Conservation (phyloP, 345 rosid genomes). For the Odontarrhena argentea region DNA sequence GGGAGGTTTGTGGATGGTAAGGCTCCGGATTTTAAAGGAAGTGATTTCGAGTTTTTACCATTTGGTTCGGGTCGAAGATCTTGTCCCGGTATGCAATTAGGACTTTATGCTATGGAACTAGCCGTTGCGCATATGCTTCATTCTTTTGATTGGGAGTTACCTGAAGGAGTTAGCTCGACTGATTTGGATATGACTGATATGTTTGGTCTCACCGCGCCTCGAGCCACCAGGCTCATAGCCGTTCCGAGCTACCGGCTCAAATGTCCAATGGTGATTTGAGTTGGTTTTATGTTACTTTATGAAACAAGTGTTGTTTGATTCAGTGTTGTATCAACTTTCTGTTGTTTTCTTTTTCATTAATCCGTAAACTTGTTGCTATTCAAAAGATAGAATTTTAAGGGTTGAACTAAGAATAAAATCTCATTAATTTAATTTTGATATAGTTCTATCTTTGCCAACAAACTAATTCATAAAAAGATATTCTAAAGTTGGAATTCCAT, state of each 20-base stretch:
- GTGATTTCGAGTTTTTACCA: constrained; percentile 64
- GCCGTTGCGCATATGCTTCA: constrained; percentile 70
- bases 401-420: too few species aligned
- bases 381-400: neutral
- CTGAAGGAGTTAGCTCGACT: constrained; percentile 58
- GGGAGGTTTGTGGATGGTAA: constrained; percentile 51
- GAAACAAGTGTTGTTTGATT: constrained; percentile 6
- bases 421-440: too few species aligned
- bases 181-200: constrained; percentile 68
- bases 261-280: constrained; percentile 40
- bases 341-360: neutral
- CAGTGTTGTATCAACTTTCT: neutral
- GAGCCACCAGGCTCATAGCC: constrained; percentile 59
- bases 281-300: neutral
- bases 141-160: constrained; percentile 71
- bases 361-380: neutral
- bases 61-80: constrained; percentile 86
- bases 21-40: constrained; percentile 64
- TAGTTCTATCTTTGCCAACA: too few species aligned
- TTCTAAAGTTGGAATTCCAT: too few species aligned
- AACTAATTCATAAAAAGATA: too few species aligned
- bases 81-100: constrained; percentile 83
- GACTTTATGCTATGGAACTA: constrained; percentile 66
- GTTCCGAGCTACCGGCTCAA: constrained; percentile 55
- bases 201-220: constrained; percentile 84